These are phyloP conservation scores for Penicillium glabrum DNA, from an alignment of 2,329 filamentous ascomycete genomes.

Conservation along the genomic window DNA sequence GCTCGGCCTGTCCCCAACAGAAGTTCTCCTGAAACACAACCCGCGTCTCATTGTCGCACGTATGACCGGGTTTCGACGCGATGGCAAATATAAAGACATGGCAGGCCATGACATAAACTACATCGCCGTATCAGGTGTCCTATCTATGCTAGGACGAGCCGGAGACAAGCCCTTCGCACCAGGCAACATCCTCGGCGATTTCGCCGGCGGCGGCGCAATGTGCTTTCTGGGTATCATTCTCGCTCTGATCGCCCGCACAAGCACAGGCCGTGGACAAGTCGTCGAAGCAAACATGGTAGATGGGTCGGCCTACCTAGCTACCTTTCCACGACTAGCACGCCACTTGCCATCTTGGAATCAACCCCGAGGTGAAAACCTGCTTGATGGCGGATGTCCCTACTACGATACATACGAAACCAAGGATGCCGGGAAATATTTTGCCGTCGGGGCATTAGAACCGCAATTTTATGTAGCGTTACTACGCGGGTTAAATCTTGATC, in stretches of 20 bases:
- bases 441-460: slow-evolving; percentile 87
- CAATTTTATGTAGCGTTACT: slow-evolving; percentile 75
- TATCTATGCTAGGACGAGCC: slow-evolving; percentile 71
- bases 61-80: slow-evolving; percentile 85
- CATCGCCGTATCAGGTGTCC: slow-evolving; percentile 78
- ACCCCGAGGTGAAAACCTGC: slow-evolving; percentile 69
- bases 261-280: slow-evolving; percentile 73
- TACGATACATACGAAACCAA: slow-evolving; percentile 87
- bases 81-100: slow-evolving; percentile 83
- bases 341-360: slow-evolving; percentile 63
- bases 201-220: slow-evolving; percentile 82
- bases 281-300: slow-evolving; percentile 98
- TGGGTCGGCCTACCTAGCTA: slow-evolving; percentile 74
- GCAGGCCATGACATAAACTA: slow-evolving; percentile 97
- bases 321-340: slow-evolving; percentile 69
- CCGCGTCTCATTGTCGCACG: slow-evolving; percentile 76
- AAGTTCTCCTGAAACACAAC: slow-evolving; percentile 65
- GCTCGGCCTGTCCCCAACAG: slow-evolving; percentile 70
- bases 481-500: slow-evolving; percentile 62
- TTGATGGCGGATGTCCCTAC: slow-evolving; percentile 84
- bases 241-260: slow-evolving; percentile 67
- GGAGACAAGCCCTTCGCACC: slow-evolving; percentile 74
- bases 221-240: slow-evolving; percentile 81
- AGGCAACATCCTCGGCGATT: slow-evolving; percentile 82
- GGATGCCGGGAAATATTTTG: slow-evolving; percentile 71